Percentiles rank a stretch among this genome's conserved stretches.
Evolutionary conservation across 2,329 filamentous ascomycete genomes (phyloP).

Genomic region (Lasiodiplodia theobromae): DNA sequence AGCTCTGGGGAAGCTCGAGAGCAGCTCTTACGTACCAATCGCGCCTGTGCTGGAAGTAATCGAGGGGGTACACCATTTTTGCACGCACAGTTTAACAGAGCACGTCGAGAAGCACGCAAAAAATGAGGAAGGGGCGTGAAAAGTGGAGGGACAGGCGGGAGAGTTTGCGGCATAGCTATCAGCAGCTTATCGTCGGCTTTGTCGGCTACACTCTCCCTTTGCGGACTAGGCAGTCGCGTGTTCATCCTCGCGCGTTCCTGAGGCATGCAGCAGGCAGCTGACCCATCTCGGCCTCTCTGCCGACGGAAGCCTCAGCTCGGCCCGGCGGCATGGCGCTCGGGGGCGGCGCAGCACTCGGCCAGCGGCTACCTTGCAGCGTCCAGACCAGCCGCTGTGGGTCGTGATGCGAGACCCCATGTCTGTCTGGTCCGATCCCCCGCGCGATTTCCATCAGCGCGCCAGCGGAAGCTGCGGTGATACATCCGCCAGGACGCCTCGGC

Average conservation of each 20-base stretch:
- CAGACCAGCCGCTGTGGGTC: conserved; percentile 9
- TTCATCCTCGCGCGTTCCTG: not conserved
- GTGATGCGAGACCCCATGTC: not conserved
- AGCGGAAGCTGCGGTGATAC: conserved; percentile 24
- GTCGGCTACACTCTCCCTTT: conserved; percentile 13
- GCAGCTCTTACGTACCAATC: conserved; percentile 66
- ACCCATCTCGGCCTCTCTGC: not conserved
- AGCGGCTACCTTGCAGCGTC: not conserved
- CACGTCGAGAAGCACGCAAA: not conserved
- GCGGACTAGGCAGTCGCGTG: not conserved
- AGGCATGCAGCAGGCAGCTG: no score
- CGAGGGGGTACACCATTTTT: conserved; percentile 29
- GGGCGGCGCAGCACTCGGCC: conserved; percentile 19
- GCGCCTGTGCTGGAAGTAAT: conserved; percentile 74
- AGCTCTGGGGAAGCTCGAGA: conserved; percentile 21
- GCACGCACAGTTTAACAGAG: not conserved
- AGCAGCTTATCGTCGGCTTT: conserved; percentile 26
- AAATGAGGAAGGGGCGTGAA: not conserved
- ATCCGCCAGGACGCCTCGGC: conserved; percentile 19
- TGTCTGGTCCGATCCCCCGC: conserved; percentile 18
- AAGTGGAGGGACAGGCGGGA: not conserved
- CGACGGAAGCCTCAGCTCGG: conserved; percentile 15
- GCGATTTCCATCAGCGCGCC: conserved; percentile 14
- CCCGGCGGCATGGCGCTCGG: conserved; percentile 1
- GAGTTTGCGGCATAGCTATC: conserved; percentile 6